A percentile compares a stretch with the other conserved stretches of the same genome.
These are phyloP conservation scores for Cymbopogon flexuosus DNA, from an alignment of 202 grass and related monocot species.

Conservation along the genomic window DNA sequence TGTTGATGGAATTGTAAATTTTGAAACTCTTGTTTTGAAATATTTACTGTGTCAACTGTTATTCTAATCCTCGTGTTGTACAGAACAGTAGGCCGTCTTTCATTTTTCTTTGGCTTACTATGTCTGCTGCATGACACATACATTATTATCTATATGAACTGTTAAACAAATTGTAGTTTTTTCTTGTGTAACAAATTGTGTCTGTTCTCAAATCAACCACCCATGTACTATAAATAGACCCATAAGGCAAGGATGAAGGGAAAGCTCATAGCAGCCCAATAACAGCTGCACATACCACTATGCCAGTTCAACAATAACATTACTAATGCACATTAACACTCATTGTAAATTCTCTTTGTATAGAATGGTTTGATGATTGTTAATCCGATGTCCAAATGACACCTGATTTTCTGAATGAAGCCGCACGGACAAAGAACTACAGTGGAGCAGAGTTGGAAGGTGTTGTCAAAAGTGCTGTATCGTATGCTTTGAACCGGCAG, in stretches of 20 bases:
- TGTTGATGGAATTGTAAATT: conserved; percentile 3
- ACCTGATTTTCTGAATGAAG: conserved; percentile 54
- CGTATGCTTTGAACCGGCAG: conserved; percentile 86
- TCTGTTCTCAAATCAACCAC: background rate
- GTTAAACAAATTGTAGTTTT: background rate
- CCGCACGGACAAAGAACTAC: conserved; percentile 94
- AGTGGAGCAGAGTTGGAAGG: conserved; percentile 97
- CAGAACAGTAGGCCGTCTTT: background rate
- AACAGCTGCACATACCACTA: background rate
- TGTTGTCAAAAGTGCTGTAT: conserved; percentile 97
- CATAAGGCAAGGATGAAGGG: background rate
- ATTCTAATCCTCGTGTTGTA: background rate
- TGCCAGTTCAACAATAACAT: background rate
- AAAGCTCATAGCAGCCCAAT: background rate
- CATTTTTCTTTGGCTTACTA: background rate
- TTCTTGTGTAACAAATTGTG: background rate
- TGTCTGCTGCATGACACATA: background rate
- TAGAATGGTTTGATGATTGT: background rate
- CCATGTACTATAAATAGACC: background rate
- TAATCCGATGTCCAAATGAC: conserved; percentile 23
- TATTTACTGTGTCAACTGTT: background rate
- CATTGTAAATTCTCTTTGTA: conserved; percentile 8
- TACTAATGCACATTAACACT: background rate
- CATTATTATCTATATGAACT: background rate
- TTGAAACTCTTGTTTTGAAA: background rate